Evolutionary conservation across 129 eudicot genomes (phyloP).

Genomic region (Lactuca saligna): DNA sequence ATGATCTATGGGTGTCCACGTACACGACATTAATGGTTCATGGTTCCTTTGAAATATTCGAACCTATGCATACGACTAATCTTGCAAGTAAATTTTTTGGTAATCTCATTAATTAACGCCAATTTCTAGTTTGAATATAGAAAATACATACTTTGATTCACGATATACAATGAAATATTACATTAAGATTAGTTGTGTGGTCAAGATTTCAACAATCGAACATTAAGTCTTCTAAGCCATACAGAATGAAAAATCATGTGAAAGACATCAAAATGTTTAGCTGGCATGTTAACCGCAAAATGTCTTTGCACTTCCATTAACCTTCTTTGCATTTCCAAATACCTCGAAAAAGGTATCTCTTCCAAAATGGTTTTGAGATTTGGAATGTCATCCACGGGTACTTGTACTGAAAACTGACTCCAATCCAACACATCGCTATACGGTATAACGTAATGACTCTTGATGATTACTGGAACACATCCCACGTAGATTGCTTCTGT

Average conservation of each 20-base stretch:
- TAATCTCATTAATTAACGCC: not conserved
- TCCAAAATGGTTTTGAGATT: constrained; percentile 49
- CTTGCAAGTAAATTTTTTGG: not conserved
- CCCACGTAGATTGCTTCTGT: constrained; percentile 67
- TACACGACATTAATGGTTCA: not conserved
- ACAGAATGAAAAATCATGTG: constrained; percentile 80
- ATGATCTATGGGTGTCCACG: not conserved
- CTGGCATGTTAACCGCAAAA: constrained; percentile 58
- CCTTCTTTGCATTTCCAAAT: constrained; percentile 44
- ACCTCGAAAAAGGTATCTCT: constrained; percentile 42
- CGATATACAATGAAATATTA: not conserved
- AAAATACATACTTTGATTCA: not conserved
- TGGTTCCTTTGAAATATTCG: not conserved
- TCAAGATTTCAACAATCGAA: constrained; percentile 20
- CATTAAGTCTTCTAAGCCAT: constrained; percentile 71
- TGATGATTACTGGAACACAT: constrained; percentile 68
- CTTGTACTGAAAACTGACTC: constrained; percentile 55
- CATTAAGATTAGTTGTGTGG: not conserved
- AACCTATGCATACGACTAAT: not conserved
- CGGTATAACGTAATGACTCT: constrained; percentile 54
- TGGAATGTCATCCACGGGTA: constrained; percentile 52
- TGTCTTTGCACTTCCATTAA: constrained; percentile 49
- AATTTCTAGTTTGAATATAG: not conserved
- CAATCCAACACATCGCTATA: constrained; percentile 70
- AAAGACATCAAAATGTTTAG: constrained; percentile 63